Evolutionary conservation across 139 green algal species (phyloP), one percentile per base, ranked within the genome.

Genomic region (Micractinium sp.): DNA sequence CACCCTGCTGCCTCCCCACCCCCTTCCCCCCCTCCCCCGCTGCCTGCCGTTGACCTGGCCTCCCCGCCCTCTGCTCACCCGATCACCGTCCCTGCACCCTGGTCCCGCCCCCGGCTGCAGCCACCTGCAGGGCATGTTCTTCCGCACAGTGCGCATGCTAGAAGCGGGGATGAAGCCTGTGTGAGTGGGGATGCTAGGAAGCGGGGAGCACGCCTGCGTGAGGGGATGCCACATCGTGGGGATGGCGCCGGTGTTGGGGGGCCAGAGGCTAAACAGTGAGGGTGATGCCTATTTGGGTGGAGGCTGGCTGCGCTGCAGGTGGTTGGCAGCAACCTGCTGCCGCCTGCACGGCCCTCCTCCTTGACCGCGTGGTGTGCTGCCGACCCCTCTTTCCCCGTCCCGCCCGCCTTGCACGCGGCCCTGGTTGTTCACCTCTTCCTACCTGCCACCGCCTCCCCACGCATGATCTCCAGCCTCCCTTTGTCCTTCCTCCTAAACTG

Each of bases 111-210:
- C 63, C 63, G 15, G 14, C 0, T 90, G 87, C 94, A 96, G 91
- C 66, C 96, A 98, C 82, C 69, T 98, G 35, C 93, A 97, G 86
- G 98, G 98, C 61, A 99, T 99, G 97, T 99, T 99, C 82, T 98
- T 96, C 89, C 92, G 98, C 33, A 99, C 98, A 36, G 94, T 92
- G 7, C 94, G 96, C 14, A 98, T 99, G 97, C 90, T 99, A 31
- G 97, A 99, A 85, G 96, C 96, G 18, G 97, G 97, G 77, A 98
- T 99, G 87, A 97, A 97, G 84, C 98, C 98, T 22, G 95, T 99
- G 86, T 99, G 94, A 88, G 92, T 89, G 29, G 47, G 7, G 74
- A 5, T 56, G 5, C 47, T 9, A 16, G 47, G 47, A 56, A 56
- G 47, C 47, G 47, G 47, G 47, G 9, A 56, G 7, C 7, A 56